Evolutionary conservation across 2,329 filamentous ascomycete genomes (phyloP).

Genomic region (Pestalotiopsis fici): DNA sequence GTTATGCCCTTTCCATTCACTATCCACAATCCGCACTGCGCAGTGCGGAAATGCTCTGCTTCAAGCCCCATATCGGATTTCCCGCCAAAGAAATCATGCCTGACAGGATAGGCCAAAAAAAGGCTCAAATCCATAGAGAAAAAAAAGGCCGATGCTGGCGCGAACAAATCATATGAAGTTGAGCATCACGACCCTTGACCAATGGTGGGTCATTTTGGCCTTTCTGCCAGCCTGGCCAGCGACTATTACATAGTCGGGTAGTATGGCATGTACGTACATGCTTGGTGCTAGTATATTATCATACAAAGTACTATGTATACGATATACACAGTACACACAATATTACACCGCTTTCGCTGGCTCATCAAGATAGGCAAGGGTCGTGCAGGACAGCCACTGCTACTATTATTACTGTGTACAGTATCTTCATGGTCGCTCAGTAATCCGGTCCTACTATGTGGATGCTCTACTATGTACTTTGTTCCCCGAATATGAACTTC

Average conservation of each 20-base stretch:
- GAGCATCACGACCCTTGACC: background rate
- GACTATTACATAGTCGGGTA: background rate
- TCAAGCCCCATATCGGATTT: background rate
- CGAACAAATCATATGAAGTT: background rate
- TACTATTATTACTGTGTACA: no score
- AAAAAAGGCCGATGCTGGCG: background rate
- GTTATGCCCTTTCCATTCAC: background rate
- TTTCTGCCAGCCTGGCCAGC: background rate
- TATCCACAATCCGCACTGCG: background rate
- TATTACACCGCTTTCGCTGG: background rate
- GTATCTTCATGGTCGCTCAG: background rate
- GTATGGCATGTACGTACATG: background rate
- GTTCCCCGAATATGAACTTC: background rate
- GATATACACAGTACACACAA: background rate
- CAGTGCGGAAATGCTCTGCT: background rate
- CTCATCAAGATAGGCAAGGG: background rate
- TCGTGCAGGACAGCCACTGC: background rate
- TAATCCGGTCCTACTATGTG: background rate
- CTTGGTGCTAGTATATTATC: background rate
- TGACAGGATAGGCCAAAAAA: background rate
- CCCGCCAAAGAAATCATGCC: background rate
- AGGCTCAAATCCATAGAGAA: background rate
- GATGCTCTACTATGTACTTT: background rate
- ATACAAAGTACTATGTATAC: background rate
- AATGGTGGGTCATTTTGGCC: background rate